phyloP scores from a whole-genome alignment of 805 yeast species.

The Schwanniomyces sp. region DNA sequence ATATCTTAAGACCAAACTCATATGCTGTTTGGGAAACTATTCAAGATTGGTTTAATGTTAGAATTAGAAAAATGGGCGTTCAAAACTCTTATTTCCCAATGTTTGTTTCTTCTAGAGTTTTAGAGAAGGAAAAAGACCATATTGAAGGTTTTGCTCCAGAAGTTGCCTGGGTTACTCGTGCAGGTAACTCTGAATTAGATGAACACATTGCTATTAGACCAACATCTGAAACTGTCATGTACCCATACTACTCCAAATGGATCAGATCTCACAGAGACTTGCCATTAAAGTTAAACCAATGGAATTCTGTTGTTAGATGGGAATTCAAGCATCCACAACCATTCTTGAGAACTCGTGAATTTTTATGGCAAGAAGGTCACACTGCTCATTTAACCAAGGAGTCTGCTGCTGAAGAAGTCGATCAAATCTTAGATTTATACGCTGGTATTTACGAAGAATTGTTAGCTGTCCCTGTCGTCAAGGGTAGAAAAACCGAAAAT shows the following conservation, averaged over 20 bases:
- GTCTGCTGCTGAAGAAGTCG: constrained; percentile 81
- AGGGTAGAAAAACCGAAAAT: constrained; percentile 94
- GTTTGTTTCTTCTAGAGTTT: constrained; percentile 90
- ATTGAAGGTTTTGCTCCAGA: constrained; percentile 99
- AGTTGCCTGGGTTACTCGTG: constrained; percentile 99
- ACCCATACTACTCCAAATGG: constrained; percentile 99
- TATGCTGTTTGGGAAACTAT: constrained; percentile 93
- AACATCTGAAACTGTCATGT: constrained; percentile 99
- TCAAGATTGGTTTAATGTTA: constrained; percentile 79
- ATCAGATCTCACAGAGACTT: constrained; percentile 96
- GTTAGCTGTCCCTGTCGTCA: constrained; percentile 95
- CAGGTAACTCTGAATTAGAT: constrained; percentile 91
- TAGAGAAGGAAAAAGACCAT: constrained; percentile 98
- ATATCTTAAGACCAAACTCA: constrained; percentile 94
- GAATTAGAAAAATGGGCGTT: constrained; percentile 87
- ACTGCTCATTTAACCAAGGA: constrained; percentile 89
- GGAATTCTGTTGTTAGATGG: constrained; percentile 99
- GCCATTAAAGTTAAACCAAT: constrained; percentile 94
- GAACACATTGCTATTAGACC: constrained; percentile 99
- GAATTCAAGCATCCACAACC: constrained; percentile 99
- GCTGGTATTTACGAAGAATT: constrained; percentile 83
- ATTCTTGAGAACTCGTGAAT: constrained; percentile 96
- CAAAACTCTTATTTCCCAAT: constrained; percentile 96
- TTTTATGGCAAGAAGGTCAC: constrained; percentile 99
- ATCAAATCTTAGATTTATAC: constrained; percentile 83